Base-by-base conservation (phyloP, 1,139 yeast genomes). In the Scheffersomyces insectosa region DNA sequence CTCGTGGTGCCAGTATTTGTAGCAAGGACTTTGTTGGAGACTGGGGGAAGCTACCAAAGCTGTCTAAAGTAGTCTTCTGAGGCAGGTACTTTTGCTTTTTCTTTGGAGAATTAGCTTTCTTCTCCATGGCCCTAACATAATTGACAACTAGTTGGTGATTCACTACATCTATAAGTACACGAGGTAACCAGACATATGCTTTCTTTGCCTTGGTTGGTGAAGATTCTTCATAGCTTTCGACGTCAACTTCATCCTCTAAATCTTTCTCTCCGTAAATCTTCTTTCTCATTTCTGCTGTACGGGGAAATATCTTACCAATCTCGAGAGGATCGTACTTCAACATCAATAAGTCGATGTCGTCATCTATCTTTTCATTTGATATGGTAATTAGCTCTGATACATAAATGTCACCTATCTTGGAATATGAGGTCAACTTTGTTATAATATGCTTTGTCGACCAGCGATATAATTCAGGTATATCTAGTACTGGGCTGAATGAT, bases 61-160 rank as follows among this genome's bases (percentile, higher is more conserved):
- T 39, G n/a, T 45, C 46, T 25, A 53, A 42, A 12, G 51, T 50
- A 7, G 52, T 43, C 28, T 42, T 49, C 37, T 53, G 57, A 2
- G 42, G 33, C 12, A 33, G 41, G 23, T 39, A 45, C 25, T 40
- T 33, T 28, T 11, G 16, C 20, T 35, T 38, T 15, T 45, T 45
- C 10, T 38, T 33, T 2, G 47, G 46, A 37, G 45, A 42, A n/a
- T 32, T 30, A 13, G 31, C 30, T 14, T 32, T 37, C 32, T n/a
- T 32, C 16, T 39, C 34, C 15, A 37, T 28, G 23, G 25, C 16
- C 14, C 29, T 33, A 7, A 47, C 51, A 20, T 43, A 47, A 13
- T 38, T 36, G 12, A 43, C 36, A 4, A 50, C 41, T 12, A 47
- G 14, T 15, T 29, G 34, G 9, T 40, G 46, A 39, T 48, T 51